These are phyloP conservation scores for Allium sativum DNA, from an alignment of 106 monocot species.

Conservation along the genomic window DNA sequence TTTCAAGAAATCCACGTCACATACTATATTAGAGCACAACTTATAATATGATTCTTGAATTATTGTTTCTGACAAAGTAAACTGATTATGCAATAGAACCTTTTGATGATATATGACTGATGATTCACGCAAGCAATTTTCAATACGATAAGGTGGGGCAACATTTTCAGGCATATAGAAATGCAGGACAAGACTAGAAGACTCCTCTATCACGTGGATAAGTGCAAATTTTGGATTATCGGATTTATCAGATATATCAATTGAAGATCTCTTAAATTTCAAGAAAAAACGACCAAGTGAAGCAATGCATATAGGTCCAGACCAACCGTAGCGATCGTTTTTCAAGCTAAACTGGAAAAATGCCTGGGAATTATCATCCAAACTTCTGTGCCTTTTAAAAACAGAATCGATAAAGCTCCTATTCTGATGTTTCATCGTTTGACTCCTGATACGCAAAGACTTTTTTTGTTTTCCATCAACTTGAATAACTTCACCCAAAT, in stretches of 20 bases:
- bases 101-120: conserved; percentile 72
- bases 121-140: conserved; percentile 45
- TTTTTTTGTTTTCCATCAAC: conserved; percentile 35
- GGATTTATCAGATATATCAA: conserved; percentile 4
- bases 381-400: conserved; percentile 40
- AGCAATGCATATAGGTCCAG: conserved; percentile 79
- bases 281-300: conserved; percentile 84
- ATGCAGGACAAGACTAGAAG: conserved; percentile 50
- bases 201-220: conserved; percentile 57
- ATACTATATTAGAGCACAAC: not conserved
- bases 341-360: conserved; percentile 62
- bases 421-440: conserved; percentile 17
- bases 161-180: conserved; percentile 42
- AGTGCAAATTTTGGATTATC: conserved; percentile 25
- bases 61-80: not conserved
- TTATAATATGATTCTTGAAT: not conserved
- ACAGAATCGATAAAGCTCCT: conserved; percentile 39
- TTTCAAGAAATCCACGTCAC: conserved; percentile 1
- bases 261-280: conserved; percentile 45
- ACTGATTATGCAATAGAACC: conserved; percentile 25
- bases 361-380: conserved; percentile 32
- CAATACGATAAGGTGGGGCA: conserved; percentile 68
- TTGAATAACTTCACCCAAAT: conserved; percentile 16
- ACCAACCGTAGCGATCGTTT: conserved; percentile 53
- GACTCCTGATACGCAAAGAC: conserved; percentile 26